Percentiles rank a stretch among this genome's conserved stretches.
phyloP scores from a whole-genome alignment of 352 stramenopile genomes.

The Phytopythium delawarense region DNA sequence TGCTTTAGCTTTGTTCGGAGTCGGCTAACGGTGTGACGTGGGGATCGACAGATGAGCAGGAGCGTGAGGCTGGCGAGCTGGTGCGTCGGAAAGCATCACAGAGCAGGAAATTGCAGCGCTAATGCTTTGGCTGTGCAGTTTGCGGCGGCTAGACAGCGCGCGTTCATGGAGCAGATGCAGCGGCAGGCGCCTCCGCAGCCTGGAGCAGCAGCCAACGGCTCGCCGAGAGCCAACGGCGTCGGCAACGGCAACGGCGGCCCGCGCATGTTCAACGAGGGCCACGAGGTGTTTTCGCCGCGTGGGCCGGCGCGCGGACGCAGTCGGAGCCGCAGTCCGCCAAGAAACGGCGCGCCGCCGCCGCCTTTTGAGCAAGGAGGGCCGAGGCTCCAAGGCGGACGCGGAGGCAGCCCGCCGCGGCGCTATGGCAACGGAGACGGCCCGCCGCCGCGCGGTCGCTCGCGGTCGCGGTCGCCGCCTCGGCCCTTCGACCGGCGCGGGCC shows the following conservation, averaged over 20 bases:
- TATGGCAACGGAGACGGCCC: not conserved
- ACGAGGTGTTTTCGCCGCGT: slow-evolving; percentile 21
- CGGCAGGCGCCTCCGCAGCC: not conserved
- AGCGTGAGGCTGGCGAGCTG: slow-evolving; percentile 58
- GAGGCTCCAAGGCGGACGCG: not conserved
- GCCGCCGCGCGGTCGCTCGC: slow-evolving; percentile 1
- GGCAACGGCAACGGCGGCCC: slow-evolving; percentile 4
- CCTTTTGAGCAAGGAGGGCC: slow-evolving; percentile 6
- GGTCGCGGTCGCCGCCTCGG: slow-evolving; percentile 5
- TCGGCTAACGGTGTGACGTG: slow-evolving; percentile 5
- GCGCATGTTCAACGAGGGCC: slow-evolving; percentile 27
- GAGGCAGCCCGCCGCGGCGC: not conserved
- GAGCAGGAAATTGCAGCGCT: too few species aligned
- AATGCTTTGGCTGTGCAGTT: not conserved
- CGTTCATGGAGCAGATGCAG: slow-evolving; percentile 5
- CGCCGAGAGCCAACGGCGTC: not conserved
- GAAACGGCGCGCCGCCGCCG: slow-evolving; percentile 16
- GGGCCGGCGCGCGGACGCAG: slow-evolving; percentile 22
- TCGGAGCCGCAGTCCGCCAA: slow-evolving; percentile 29
- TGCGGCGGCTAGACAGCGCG: not conserved
- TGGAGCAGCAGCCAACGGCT: not conserved
- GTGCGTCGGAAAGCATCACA: slow-evolving; percentile 25
- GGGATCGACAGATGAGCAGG: slow-evolving; percentile 31
- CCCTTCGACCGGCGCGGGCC: slow-evolving; percentile 1
- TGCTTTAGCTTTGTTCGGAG: too few species aligned